Base-by-base conservation (phyloP, 1,139 yeast species). In the Yamadazyma siamensis region DNA sequence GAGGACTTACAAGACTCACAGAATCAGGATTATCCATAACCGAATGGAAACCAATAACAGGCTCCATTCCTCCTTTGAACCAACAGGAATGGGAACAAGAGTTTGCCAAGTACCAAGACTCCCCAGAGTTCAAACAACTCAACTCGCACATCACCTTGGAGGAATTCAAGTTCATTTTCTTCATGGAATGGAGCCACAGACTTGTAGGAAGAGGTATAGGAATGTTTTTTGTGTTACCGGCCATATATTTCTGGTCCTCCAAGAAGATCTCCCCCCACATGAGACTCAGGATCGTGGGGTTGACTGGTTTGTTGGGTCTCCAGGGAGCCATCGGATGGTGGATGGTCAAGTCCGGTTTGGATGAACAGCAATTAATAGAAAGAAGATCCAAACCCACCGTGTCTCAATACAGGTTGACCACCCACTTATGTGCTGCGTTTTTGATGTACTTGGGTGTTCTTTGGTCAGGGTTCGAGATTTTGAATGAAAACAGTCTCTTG, bases 261-360 rank as follows among this genome's bases (percentile, higher is more conserved):
- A 75, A 77, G 26, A 77, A 67, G 44, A 77, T 89, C n/a, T 78
- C 88, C 3, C 60, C 75, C 2, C 80, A 77, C 41, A 80, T 86
- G 3, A 81, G 88, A 29, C 66, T 66, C 36, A 71, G 88, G 40
- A 66, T 91, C 13, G 58, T 84, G 15, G 83, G 85, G 2, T 73
- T 94, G 30, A 75, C 95, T 24, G 79, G 73, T 1, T 64, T 91
- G 32, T 69, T 94, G 36, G 98, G 96, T 9, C 63, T 94, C 27
- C 98, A 94, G 65, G 98, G 98, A 28, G 82, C 81, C 33, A 83
- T 94, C 46, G 98, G 98, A 22, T 94, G 98, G 98, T 94, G 99
- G 99, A 94, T 94, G 99, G 98, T 94, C 35, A 80, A 84, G 49
- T 86, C 96, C 5, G 99, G 99, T 25, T 71, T 94, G 40, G 95